Conservation (phyloP, 1,284 basidiomycete genomes). For the Trametes sp. region DNA sequence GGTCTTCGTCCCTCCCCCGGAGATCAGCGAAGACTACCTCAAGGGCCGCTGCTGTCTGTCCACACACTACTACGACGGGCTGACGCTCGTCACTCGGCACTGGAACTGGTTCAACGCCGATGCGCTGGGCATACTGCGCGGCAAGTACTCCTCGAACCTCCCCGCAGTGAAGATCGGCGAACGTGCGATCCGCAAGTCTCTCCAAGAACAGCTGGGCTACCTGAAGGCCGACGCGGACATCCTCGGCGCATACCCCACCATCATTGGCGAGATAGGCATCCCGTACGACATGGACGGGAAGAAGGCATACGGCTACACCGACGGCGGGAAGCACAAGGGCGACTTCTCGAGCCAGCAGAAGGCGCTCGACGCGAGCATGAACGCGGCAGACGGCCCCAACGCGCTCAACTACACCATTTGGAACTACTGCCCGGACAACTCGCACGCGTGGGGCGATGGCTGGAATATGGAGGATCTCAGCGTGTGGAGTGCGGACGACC, state of each 20-base stretch:
- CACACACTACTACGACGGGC: constrained; percentile 95
- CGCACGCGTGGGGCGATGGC: constrained; percentile 91
- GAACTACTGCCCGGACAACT: constrained; percentile 87
- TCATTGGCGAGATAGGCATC: constrained; percentile 96
- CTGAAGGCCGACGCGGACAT: constrained; percentile 78
- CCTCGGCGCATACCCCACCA: constrained; percentile 84
- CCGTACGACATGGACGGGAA: constrained; percentile 93
- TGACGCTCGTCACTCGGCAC: constrained; percentile 84
- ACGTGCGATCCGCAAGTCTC: constrained; percentile 79
- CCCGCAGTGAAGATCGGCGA: constrained; percentile 84
- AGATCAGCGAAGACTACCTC: constrained; percentile 67
- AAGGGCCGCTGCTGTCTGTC: constrained; percentile 81
- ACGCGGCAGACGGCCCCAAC: constrained; percentile 88
- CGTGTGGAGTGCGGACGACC: constrained; percentile 86
- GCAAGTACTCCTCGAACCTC: constrained; percentile 80
- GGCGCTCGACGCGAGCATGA: constrained; percentile 92
- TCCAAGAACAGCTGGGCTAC: constrained; percentile 87
- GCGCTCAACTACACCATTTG: constrained; percentile 87
- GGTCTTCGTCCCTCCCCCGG: constrained; percentile 86
- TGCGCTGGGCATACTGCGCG: constrained; percentile 88
- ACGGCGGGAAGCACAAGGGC: constrained; percentile 76
- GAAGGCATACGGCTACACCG: constrained; percentile 84
- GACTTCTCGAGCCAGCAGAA: constrained; percentile 85
- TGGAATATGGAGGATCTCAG: constrained; percentile 98
- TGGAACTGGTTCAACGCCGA: constrained; percentile 99